phyloP scores from a whole-genome alignment of 108 stramenopile genomes.

The Conticribra weissflogii region DNA sequence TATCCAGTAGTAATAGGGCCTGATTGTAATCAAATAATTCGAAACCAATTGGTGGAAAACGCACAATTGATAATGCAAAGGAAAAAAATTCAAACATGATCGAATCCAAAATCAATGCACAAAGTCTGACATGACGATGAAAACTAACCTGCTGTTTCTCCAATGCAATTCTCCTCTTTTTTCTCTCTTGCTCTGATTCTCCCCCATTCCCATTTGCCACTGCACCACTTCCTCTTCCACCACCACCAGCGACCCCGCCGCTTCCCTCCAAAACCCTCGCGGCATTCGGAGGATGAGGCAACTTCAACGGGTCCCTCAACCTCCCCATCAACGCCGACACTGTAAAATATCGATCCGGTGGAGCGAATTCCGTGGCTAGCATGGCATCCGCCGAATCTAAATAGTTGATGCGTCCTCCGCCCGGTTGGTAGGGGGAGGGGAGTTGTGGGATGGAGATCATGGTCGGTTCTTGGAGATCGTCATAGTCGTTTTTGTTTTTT shows the following conservation, averaged over 20 bases:
- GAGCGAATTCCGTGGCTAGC: slow-evolving; percentile 65
- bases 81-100: not conserved
- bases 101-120: not conserved
- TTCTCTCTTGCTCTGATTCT: slow-evolving; percentile 28
- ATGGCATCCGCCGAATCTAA: slow-evolving; percentile 50
- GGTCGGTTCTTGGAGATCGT: slow-evolving; percentile 24
- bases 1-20: slow-evolving; percentile 32
- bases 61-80: not conserved
- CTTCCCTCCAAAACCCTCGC: slow-evolving; percentile 3
- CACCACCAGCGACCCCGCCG: not conserved
- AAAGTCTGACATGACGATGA: not conserved
- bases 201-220: slow-evolving; percentile 16
- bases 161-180: slow-evolving; percentile 13
- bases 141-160: slow-evolving; percentile 32
- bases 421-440: slow-evolving; percentile 40
- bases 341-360: slow-evolving; percentile 75
- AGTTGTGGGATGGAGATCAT: slow-evolving; percentile 38
- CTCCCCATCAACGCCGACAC: slow-evolving; percentile 77
- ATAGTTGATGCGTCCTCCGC: slow-evolving; percentile 34
- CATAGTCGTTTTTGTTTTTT: slow-evolving; percentile 1
- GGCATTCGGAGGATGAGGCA: slow-evolving; percentile 66
- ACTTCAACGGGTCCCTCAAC: slow-evolving; percentile 74
- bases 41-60: too few species aligned
- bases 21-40: too few species aligned
- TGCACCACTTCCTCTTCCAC: slow-evolving; percentile 3